Conservation (phyloP, 495 filamentous ascomycete genomes). For the Clohesyomyces aquaticus region DNA sequence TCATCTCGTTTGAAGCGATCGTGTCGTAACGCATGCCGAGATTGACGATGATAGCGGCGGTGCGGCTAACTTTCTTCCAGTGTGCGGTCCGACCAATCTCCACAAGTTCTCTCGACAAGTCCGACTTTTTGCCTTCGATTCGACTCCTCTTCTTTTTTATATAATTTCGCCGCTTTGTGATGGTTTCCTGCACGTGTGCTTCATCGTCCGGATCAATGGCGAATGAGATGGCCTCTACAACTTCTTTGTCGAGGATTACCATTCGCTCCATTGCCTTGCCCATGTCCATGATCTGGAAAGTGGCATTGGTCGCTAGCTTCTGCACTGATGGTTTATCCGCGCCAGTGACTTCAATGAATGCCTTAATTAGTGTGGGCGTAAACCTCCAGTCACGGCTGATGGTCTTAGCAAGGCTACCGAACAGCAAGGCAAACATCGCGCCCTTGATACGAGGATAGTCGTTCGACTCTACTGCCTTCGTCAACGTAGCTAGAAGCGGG, state of each 20-base stretch:
- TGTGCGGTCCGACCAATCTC: slow-evolving; percentile 76
- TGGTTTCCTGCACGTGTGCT: slow-evolving; percentile 64
- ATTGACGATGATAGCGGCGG: slow-evolving; percentile 84
- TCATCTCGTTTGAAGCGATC: slow-evolving; percentile 75
- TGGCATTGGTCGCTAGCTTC: slow-evolving; percentile 76
- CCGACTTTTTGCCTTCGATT: slow-evolving; percentile 81
- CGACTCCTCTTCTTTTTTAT: slow-evolving; percentile 72
- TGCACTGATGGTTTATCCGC: slow-evolving; percentile 95
- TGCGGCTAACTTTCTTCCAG: slow-evolving; percentile 93
- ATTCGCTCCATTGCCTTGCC: slow-evolving; percentile 81
- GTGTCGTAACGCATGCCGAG: slow-evolving; percentile 87
- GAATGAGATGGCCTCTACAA: slow-evolving; percentile 68
- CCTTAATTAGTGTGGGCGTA: slow-evolving; percentile 78
- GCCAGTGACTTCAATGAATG: slow-evolving; percentile 85
- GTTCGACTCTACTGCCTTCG: slow-evolving; percentile 77
- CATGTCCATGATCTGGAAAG: slow-evolving; percentile 89
- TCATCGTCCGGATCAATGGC: slow-evolving; percentile 38
- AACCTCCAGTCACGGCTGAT: slow-evolving; percentile 90
- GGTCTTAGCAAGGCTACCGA: slow-evolving; percentile 86
- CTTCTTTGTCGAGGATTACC: slow-evolving; percentile 78
- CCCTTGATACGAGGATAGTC: slow-evolving; percentile 93
- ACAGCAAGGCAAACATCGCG: slow-evolving; percentile 83
- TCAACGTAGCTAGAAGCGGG: slow-evolving; percentile 75
- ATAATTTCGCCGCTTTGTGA: slow-evolving; percentile 67
- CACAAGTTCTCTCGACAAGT: slow-evolving; percentile 78